Base-by-base conservation (phyloP, 1,284 basidiomycete genomes). In the Bjerkandera adusta region DNA sequence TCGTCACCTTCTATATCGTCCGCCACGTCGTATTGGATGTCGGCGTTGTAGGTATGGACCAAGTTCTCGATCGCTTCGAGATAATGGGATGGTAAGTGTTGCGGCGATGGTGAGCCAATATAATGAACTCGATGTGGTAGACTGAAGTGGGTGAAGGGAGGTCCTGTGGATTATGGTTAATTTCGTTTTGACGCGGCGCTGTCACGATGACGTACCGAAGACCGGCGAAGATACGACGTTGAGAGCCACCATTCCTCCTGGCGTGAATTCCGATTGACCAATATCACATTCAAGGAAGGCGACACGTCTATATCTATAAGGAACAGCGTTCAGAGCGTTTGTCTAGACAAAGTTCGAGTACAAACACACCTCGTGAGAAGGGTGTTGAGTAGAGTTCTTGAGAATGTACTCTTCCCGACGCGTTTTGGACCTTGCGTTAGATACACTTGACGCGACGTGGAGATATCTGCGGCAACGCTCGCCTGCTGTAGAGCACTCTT, bases 211-310 rank as follows among this genome's bases (percentile, higher is more conserved):
- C 67, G 36, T 53, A 90, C 92, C 92, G 36, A 96, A 81, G 0
- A 88, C 54, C 10, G 81, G 84, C 3, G 61, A 58, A 13, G 83
- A 77, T 20, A 97, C 57, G 0, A 97, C 54, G 61, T 86, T 87
- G 37, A 99, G 66, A 1, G 91, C 80, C 3, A 97, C 86, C 64
- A 89, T 77, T 0, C 94, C 95, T 0, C 87, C 85, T 2, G 91
- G 86, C 0, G 88, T 89, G 62, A 98, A 97, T 65, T 98, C 94
- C 6, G 91, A 89, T 67, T 99, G 96, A 8, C 96, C 96, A 3
- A 93, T 58, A 67, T 98, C 96, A 48, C 89, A 89, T 61, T 98
- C 95, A 5, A 99, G 76, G 64, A 83, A 97, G 0, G 92, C 93
- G 2, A 97, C 92, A 15, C 74, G 75, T 18, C 72, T 73, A 63